Evolutionary conservation across 768 basidiomycete species (phyloP), one percentile per base, ranked within the genome.

Genomic region (Lepiota brunneoincarnata): DNA sequence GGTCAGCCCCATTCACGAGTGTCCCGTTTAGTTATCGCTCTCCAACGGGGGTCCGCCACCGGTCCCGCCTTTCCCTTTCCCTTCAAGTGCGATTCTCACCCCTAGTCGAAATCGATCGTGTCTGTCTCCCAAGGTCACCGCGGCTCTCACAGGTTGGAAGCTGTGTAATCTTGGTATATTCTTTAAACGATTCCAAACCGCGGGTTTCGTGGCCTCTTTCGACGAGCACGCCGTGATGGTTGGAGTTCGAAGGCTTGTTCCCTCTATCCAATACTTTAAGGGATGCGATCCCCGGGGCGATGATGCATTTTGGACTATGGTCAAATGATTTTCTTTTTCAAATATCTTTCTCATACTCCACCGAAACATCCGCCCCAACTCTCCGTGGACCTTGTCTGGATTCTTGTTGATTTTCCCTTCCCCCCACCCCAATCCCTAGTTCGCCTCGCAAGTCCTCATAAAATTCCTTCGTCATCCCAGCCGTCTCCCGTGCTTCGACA

Each of bases 401-500:
- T n/a, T 40, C 23, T 26, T 24, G 4, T 34, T 50, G 23, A n/a
- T 38, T 2, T 31, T 31, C 37, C 28, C 17, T 28, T 15, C 35
- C 48, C 21, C 36, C 28, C 2, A 57, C 59, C n/a, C 51, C 57
- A 23, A 69, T 51, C 15, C 61, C 74, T 74, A 83, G 75, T 65
- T 86, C 83, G 2, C 89, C 91, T 41, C 68, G 75, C 58, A 93
- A 66, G 56, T 82, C 76, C 64, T 87, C 82, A 64, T 92, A 93
- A 64, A 86, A 93, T 23, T 81, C 84, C 34, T 65, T 72, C 4
- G 78, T 83, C 74, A 93, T 65, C 9, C 91, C 89, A 1, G 90
- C 91, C 66, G 77, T 83, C 64, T 82, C 81, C 46, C 91, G 71
- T 58, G 86, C 90, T 37, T 78, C 80, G 1, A 77, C 78, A 69